phyloP scores from a whole-genome alignment of 78 protist genomes.

The Dictyostelium capitatum region DNA sequence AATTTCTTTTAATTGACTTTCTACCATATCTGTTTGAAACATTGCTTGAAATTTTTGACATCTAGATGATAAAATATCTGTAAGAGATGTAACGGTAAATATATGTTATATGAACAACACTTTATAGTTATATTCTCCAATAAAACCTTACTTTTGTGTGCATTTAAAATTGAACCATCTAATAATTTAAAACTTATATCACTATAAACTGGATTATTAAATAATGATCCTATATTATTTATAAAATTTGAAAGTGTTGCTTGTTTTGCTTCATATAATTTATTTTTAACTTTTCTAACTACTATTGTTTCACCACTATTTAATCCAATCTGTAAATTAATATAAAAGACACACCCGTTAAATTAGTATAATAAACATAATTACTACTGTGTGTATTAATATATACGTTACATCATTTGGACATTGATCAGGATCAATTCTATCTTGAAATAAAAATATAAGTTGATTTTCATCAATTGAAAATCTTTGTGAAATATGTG shows the following conservation, averaged over 20 bases:
- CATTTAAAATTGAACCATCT: slow-evolving; percentile 32
- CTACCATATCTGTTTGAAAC: slow-evolving; percentile 53
- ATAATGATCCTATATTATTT: slow-evolving; percentile 23
- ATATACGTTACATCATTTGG: slow-evolving; percentile 24
- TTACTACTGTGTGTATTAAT: not conserved
- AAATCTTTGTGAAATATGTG: slow-evolving; percentile 65
- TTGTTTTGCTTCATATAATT: not conserved
- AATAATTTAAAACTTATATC: slow-evolving; percentile 41
- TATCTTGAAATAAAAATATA: slow-evolving; percentile 47
- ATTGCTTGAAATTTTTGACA: slow-evolving; percentile 70
- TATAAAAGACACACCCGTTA: not conserved
- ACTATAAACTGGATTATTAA: slow-evolving; percentile 28
- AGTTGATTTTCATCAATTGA: slow-evolving; percentile 50
- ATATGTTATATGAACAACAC: too few relatives aligned
- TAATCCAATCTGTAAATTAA: slow-evolving; percentile 34
- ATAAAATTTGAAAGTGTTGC: not conserved
- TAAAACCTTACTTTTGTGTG: slow-evolving; percentile 71
- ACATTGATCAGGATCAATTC: slow-evolving; percentile 54
- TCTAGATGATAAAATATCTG: slow-evolving; percentile 72
- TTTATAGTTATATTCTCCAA: too few relatives aligned
- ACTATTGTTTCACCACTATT: slow-evolving; percentile 45
- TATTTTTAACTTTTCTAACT: slow-evolving; percentile 37
- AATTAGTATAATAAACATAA: not conserved
- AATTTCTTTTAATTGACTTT: slow-evolving; percentile 40
- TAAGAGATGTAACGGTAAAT: not conserved